A percentile compares a stretch with the other conserved stretches of the same genome.
Evolutionary conservation across 2,329 filamentous ascomycete genomes (phyloP).

Genomic region (Pyrenochaeta sp.): DNA sequence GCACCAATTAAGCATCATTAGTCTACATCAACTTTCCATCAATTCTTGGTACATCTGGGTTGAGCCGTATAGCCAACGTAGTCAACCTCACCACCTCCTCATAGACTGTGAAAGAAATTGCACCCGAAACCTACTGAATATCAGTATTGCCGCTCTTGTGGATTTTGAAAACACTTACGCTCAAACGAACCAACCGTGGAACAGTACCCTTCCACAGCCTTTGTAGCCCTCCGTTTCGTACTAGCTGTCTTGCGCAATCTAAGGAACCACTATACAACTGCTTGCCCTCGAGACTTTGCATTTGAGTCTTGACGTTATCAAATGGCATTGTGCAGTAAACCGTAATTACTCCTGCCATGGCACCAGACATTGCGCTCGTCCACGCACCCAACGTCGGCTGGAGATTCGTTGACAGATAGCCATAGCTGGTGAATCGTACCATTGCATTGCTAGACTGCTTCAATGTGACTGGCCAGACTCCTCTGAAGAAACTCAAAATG

Average conservation of each 20-base stretch:
- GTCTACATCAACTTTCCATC: too few relatives aligned
- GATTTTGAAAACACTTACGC: not conserved
- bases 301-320: slow-evolving; percentile 14
- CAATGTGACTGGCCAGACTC: slow-evolving; percentile 11
- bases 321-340: slow-evolving; percentile 16
- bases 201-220: not conserved
- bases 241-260: not conserved
- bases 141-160: not conserved
- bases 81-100: not conserved
- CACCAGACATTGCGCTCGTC: slow-evolving; percentile 7
- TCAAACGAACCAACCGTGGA: not conserved
- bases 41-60: too few relatives aligned
- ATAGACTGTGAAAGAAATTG: not conserved
- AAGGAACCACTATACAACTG: slow-evolving; percentile 3
- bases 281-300: slow-evolving; percentile 8
- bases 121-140: not conserved
- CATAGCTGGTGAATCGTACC: slow-evolving; percentile 17
- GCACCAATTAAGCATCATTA: too few relatives aligned
- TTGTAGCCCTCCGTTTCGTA: not conserved
- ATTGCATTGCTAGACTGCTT: slow-evolving; percentile 16
- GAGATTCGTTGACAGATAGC: slow-evolving; percentile 4
- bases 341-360: slow-evolving; percentile 11
- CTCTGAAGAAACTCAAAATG: slow-evolving; percentile 8
- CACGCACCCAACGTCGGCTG: slow-evolving; percentile 4
- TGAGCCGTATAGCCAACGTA: too few relatives aligned